These are phyloP conservation scores for Arabidopsis thaliana DNA, from an alignment of 345 rosid genomes.

Conservation along the genomic window TAIR10.1 NC_003076.8:5586501-5587000, in stretches of 20 bases:
- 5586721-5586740: constrained; percentile 1
- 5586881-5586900: constrained; percentile 43
- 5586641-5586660: constrained; percentile 21
- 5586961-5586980: constrained; percentile 59
- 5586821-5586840: constrained; percentile 56
- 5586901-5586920: constrained; percentile 37
- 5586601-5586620: background rate
- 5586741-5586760: background rate
- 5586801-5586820: constrained; percentile 44
- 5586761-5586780: constrained; percentile 40
- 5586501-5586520: background rate
- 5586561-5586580: background rate
- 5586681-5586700: background rate
- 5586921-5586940: constrained; percentile 57
- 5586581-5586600: background rate
- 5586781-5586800: constrained; percentile 31
- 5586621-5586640: background rate
- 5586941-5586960: constrained; percentile 49
- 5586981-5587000: constrained; percentile 25
- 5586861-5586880: constrained; percentile 51
- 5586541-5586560: background rate
- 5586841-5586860: constrained; percentile 66
- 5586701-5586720: background rate
- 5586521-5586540: background rate
- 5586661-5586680: background rate